These are phyloP conservation scores for Petunia hybrid DNA, from an alignment of 305 asterid species.

Conservation along the genomic window DNA sequence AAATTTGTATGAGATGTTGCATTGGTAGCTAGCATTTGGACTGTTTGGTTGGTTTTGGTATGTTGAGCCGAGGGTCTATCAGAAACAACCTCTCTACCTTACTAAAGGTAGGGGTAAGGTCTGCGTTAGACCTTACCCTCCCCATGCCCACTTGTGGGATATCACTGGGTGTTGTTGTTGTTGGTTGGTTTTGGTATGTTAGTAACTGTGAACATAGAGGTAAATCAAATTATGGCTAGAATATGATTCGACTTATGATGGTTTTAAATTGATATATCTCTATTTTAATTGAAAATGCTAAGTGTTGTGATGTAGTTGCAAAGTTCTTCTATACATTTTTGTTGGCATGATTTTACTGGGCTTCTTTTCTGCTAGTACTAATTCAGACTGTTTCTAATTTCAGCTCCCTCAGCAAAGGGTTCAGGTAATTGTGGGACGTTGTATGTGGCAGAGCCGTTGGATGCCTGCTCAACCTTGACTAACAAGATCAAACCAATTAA, in stretches of 20 bases:
- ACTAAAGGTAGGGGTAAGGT: no score
- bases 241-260: background rate
- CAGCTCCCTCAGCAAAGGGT: constrained; percentile 68
- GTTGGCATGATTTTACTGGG: background rate
- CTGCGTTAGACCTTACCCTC: no score
- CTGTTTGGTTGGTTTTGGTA: no score
- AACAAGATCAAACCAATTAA: constrained; percentile 43
- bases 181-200: background rate
- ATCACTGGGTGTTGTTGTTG: background rate
- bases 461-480: constrained; percentile 66
- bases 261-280: background rate
- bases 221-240: no score
- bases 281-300: background rate
- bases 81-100: no score
- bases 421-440: constrained; percentile 60
- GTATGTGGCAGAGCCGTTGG: constrained; percentile 67
- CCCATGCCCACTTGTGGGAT: no score
- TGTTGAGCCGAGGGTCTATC: no score
- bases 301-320: background rate
- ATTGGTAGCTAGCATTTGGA: no score
- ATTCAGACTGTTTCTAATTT: constrained; percentile 39
- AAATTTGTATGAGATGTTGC: no score
- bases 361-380: constrained; percentile 29
- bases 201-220: background rate
- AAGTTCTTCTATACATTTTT: background rate